Evolutionary conservation across 768 basidiomycete genomes (phyloP).

Genomic region (Russula olivacea): DNA sequence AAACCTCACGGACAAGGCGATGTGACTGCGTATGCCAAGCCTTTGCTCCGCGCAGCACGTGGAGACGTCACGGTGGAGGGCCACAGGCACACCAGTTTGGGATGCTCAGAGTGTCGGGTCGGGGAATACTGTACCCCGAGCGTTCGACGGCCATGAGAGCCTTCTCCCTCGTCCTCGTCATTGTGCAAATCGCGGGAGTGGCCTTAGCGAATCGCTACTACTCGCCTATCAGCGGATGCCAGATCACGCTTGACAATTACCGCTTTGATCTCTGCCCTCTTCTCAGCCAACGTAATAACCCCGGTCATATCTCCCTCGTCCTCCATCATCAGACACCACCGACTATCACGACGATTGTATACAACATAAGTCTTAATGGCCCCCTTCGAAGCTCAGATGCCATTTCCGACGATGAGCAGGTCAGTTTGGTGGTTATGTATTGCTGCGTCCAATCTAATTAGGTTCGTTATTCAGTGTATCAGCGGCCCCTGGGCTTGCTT

Average conservation of each 20-base stretch:
- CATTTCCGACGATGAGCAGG: constrained; percentile 31
- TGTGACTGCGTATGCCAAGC: background rate
- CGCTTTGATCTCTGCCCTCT: constrained; percentile 32
- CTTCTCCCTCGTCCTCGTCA: background rate
- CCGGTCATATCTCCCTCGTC: constrained; percentile 23
- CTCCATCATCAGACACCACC: constrained; percentile 28
- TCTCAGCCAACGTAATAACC: constrained; percentile 24
- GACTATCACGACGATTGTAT: constrained; percentile 30
- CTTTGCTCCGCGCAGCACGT: background rate
- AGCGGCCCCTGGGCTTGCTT: constrained; percentile 24
- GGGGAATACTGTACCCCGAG: background rate
- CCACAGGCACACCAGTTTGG: background rate
- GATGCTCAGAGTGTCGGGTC: background rate
- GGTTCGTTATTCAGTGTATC: constrained; percentile 12
- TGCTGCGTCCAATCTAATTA: background rate
- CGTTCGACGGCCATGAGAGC: background rate
- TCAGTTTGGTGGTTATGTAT: constrained; percentile 5
- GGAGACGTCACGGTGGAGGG: background rate
- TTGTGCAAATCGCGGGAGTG: background rate
- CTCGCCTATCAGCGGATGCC: background rate
- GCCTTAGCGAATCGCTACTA: constrained; percentile 8
- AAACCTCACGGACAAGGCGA: background rate
- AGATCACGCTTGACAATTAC: constrained; percentile 1
- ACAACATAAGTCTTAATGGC: constrained; percentile 29
- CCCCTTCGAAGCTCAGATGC: constrained; percentile 27